Evolutionary conservation across 805 yeast genomes (phyloP).

Genomic region (Kluyveromyces starmeri): DNA sequence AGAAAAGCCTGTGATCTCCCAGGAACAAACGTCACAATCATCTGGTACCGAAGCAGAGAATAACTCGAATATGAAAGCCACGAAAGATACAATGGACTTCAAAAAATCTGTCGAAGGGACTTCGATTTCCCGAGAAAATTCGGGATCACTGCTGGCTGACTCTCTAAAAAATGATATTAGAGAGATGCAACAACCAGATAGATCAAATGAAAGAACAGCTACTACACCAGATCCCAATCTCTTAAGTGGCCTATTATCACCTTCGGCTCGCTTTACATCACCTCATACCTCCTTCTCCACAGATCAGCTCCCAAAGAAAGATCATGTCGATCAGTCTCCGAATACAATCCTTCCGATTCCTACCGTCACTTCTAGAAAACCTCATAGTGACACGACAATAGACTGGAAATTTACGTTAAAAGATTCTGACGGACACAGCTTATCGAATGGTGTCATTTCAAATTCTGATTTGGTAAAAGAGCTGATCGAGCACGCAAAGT

Average conservation of each 20-base stretch:
- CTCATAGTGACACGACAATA: slow-evolving; percentile 21
- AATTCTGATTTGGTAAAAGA: slow-evolving; percentile 47
- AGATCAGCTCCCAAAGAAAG: neutral
- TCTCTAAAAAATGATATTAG: neutral
- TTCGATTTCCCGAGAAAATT: neutral
- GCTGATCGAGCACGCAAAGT: slow-evolving; percentile 52
- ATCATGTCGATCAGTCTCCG: slow-evolving; percentile 2
- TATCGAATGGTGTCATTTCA: slow-evolving; percentile 43
- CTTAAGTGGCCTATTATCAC: neutral
- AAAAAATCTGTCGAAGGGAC: neutral
- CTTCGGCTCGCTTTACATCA: neutral
- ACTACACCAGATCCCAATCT: slow-evolving; percentile 2
- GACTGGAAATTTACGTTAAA: slow-evolving; percentile 58
- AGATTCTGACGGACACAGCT: slow-evolving; percentile 37
- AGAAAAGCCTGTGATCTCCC: slow-evolving; percentile 5
- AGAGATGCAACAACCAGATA: neutral
- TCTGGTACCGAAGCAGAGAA: neutral
- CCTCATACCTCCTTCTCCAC: neutral
- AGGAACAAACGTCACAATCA: slow-evolving; percentile 15
- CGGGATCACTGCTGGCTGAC: neutral
- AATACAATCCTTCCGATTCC: slow-evolving; percentile 1
- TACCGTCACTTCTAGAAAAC: neutral
- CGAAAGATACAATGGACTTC: neutral
- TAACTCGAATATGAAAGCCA: neutral
- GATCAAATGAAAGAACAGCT: neutral